phyloP scores from a whole-genome alignment of 1,284 basidiomycete species.

The Puccinia brachypodii region DNA sequence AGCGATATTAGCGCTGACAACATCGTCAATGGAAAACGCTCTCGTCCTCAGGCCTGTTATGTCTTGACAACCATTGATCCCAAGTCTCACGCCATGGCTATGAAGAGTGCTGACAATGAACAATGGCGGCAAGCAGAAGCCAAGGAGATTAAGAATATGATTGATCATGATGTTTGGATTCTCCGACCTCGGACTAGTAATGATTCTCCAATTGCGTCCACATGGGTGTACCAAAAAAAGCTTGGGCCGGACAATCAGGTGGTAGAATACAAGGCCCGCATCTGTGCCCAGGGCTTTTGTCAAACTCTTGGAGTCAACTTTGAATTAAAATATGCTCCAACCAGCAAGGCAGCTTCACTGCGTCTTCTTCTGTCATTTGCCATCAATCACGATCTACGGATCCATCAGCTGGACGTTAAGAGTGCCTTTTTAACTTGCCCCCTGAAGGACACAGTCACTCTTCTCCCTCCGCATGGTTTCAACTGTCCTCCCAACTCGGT shows the following conservation, averaged over 20 bases:
- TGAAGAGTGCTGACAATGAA: background rate
- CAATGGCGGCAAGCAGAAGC: background rate
- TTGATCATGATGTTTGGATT: background rate
- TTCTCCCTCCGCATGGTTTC: background rate
- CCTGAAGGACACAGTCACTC: background rate
- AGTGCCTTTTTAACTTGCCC: background rate
- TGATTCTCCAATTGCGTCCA: background rate
- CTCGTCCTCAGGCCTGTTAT: background rate
- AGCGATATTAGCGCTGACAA: background rate
- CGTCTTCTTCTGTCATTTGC: background rate
- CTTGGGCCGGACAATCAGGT: background rate
- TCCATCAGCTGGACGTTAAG: background rate
- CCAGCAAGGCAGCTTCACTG: background rate
- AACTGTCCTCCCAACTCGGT: background rate
- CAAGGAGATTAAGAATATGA: background rate
- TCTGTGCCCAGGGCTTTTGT: background rate
- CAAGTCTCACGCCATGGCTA: background rate
- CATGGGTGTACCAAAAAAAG: constrained; percentile 13
- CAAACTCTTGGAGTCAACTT: constrained; percentile 4
- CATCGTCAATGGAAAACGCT: background rate
- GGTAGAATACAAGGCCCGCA: background rate
- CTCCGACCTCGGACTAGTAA: background rate
- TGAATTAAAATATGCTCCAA: background rate
- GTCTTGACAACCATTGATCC: background rate
- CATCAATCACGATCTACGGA: background rate